Base-by-base conservation (phyloP, 2,329 filamentous ascomycete genomes). In the Diplodia seriata region DNA sequence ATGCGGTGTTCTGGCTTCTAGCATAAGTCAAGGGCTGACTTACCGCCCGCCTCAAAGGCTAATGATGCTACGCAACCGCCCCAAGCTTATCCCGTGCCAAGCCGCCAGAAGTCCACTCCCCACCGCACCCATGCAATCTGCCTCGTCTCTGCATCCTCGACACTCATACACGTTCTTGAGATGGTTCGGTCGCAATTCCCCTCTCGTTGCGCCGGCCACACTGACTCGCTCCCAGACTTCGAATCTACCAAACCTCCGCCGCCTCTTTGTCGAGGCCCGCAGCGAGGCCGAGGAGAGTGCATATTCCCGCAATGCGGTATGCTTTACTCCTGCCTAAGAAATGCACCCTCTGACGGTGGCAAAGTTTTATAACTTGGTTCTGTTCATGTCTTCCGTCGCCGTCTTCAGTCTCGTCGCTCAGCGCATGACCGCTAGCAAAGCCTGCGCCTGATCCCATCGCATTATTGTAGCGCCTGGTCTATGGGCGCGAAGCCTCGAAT, bases 361-460 rank as follows among this genome's bases (percentile, higher is more conserved):
- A 8, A 74, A 97, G 95, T 99, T 99, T 79, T 99, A 99, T 81
- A 98, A 99, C 75, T 88, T 97, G 0, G 93, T 97, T 0, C 84
- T 98, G 2, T 99, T 98, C 82, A 94, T 99, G 85, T 95, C 94
- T 29, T 97, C 95, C 0, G 91, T 99, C 29, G 93, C 94, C 8
- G 89, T 97, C 69, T 97, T 98, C 82, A 97, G 94, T 77, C 83
- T 99, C 69, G 89, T 95, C 70, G 95, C 94, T 33, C 95, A 99
- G 76, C 90, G 91, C 72, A 91, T 97, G 86, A 85, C 84, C 70
- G 62, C 26, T 6, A 63, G 63, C 66, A 68, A 68, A 64, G 38
- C 49, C 50, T 40, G 8, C 36, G 12, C 47, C 23, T 63, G 59
- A 50, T 51, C 43, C 9, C n/a, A n/a, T 12, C n/a, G 8, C 15